These are phyloP conservation scores for Sugiyamaella grinbergsii DNA, from an alignment of 1,139 yeast genomes.

Conservation along the genomic window DNA sequence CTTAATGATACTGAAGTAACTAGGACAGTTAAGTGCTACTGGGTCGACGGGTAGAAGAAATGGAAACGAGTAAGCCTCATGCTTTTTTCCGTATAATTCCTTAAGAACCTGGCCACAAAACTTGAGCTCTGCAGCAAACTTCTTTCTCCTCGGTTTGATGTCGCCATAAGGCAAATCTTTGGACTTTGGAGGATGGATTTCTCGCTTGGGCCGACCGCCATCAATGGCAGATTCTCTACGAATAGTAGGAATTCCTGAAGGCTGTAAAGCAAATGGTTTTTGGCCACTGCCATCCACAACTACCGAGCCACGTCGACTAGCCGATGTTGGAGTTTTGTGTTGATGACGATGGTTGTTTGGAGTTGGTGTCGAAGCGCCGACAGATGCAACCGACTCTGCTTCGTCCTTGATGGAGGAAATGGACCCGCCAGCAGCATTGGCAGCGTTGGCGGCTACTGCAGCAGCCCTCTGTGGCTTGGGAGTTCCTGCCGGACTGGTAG, in stretches of 20 bases:
- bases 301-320: slow-evolving; percentile 16
- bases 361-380: not conserved
- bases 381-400: not conserved
- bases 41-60: slow-evolving; percentile 95
- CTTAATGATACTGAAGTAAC: slow-evolving; percentile 79
- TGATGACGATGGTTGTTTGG: slow-evolving; percentile 24
- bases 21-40: slow-evolving; percentile 88
- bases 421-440: slow-evolving; percentile 19
- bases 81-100: slow-evolving; percentile 81
- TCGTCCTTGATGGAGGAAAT: slow-evolving; percentile 6
- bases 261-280: slow-evolving; percentile 43
- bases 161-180: slow-evolving; percentile 87
- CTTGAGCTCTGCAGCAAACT: slow-evolving; percentile 84
- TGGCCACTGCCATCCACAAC: slow-evolving; percentile 36
- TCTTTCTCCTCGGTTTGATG: slow-evolving; percentile 83
- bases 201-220: slow-evolving; percentile 87
- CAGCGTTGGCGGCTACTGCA: slow-evolving; percentile 32
- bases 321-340: slow-evolving; percentile 24
- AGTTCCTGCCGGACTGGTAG: slow-evolving; percentile 33
- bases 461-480: slow-evolving; percentile 37
- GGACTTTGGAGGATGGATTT: slow-evolving; percentile 94
- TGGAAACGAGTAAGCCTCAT: slow-evolving; percentile 83
- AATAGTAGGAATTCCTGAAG: slow-evolving; percentile 55
- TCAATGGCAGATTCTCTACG: slow-evolving; percentile 65
- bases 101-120: slow-evolving; percentile 81